Evolutionary conservation across 176 grass and related monocot species (phyloP), one percentile per base, ranked within the genome.

Genomic region (Tuctoria greenei): DNA sequence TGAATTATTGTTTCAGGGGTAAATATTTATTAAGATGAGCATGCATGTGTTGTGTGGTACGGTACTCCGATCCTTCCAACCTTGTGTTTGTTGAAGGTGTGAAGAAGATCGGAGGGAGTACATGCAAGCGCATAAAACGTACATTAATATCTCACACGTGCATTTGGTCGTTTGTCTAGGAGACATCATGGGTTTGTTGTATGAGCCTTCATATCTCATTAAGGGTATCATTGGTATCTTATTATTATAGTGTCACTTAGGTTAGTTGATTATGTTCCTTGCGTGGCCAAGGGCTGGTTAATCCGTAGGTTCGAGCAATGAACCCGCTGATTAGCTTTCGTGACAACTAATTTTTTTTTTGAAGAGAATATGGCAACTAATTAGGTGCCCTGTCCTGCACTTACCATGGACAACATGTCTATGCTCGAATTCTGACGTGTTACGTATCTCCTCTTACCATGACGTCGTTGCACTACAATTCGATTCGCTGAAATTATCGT

Each of bases 231-330:
- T 79, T 66, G 38, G 24, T 9, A 54, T 43, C 25, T 67, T 20
- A 77, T 51, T 27, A 54, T 73, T 17, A 20, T 56, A 10, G n/a
- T n/a, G n/a, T 43, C 49, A 31, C 3, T 83, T 37, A 27, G 46
- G 35, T 31, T 51, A 37, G 5, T 60, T 20, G 10, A 72, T 41
- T 60, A 8, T 61, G 47, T 73, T n/a, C n/a, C n/a, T n/a, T n/a
- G 67, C 40, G 59, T 82, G 46, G 42, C 66, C 85, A 87, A 72
- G 85, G 85, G 50, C 50, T 66, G 10, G 37, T 18, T 25, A 65
- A 39, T 15, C 28, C 38, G 18, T 37, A 52, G 44, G 20, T 0
- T 39, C 25, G n/a, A 38, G 6, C 7, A 31, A 18, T 64, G 20
- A 39, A 38, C 44, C 61, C 64, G 49, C 60, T 65, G 64, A 64